phyloP scores from a whole-genome alignment of 169 alveolate genomes.

The Cryptosporidium ubiquitum region DNA sequence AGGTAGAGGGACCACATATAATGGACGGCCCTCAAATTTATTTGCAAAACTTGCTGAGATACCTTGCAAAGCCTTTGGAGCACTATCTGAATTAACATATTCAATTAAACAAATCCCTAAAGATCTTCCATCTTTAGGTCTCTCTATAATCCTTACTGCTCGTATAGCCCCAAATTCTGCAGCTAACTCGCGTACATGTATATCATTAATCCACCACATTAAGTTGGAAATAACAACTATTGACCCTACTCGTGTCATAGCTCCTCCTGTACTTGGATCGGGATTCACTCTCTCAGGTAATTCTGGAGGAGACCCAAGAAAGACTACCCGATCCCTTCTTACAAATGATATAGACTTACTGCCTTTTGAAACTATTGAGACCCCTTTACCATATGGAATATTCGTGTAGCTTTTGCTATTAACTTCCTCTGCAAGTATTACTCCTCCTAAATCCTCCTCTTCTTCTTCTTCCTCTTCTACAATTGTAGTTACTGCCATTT shows the following conservation, averaged over 20 bases:
- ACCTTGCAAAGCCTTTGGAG: conserved; percentile 69
- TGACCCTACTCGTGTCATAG: conserved; percentile 64
- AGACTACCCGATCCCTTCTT: conserved; percentile 57
- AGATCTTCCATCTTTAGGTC: conserved; percentile 74
- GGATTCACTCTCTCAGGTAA: conserved; percentile 38
- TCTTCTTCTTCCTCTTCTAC: conserved; percentile 27
- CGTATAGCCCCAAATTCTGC: conserved; percentile 60
- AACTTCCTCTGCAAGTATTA: conserved; percentile 68
- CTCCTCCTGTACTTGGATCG: conserved; percentile 62
- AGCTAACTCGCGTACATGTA: conserved; percentile 57
- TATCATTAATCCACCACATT: conserved; percentile 75
- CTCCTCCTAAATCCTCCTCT: conserved; percentile 54
- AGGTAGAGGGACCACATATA: conserved; percentile 70
- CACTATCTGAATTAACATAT: conserved; percentile 61
- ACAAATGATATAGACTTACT: conserved; percentile 6
- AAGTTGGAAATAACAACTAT: conserved; percentile 49
- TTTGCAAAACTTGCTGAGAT: conserved; percentile 72
- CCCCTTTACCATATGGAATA: conserved; percentile 44
- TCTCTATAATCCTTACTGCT: conserved; percentile 66
- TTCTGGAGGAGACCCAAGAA: conserved; percentile 71
- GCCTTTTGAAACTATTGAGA: conserved; percentile 6
- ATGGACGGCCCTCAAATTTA: conserved; percentile 67
- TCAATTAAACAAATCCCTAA: conserved; percentile 68
- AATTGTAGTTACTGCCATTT: not conserved
- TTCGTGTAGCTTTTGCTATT: conserved; percentile 50